Conservation (phyloP, 441 rosid species). For the Bruguiera hainesii region DNA sequence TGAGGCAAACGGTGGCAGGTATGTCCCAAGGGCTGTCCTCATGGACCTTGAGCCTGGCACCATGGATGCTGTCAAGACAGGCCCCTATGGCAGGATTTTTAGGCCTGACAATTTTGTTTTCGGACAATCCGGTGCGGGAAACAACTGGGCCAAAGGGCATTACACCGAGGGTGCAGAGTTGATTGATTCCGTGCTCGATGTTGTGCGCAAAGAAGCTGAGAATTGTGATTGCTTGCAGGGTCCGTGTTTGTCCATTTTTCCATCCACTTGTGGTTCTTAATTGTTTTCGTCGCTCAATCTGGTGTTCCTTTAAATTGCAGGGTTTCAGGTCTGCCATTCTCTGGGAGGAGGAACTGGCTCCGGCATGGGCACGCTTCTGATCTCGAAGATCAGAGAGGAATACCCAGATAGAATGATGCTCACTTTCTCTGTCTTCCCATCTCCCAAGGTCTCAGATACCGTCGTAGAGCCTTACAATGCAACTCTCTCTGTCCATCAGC, state of each 20-base stretch:
- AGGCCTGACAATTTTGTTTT: conserved; percentile 69
- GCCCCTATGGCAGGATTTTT: conserved; percentile 57
- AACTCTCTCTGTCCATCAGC: conserved; percentile 60
- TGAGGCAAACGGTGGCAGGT: conserved; percentile 61
- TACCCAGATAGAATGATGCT: conserved; percentile 6
- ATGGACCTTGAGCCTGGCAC: conserved; percentile 79
- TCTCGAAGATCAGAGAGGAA: conserved; percentile 39
- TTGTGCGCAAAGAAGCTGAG: conserved; percentile 53
- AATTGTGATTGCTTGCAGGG: conserved; percentile 57
- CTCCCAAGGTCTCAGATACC: conserved; percentile 65
- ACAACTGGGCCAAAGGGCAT: conserved; percentile 73
- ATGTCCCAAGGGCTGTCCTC: conserved; percentile 61
- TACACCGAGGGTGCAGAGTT: conserved; percentile 68
- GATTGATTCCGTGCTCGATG: conserved; percentile 64
- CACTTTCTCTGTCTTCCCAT: conserved; percentile 14
- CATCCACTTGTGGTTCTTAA: no score
- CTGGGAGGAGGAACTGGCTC: conserved; percentile 69
- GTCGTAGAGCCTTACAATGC: conserved; percentile 70
- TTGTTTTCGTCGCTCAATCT: conserved; percentile 13
- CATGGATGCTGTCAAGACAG: conserved; percentile 59
- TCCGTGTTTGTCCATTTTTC: not conserved
- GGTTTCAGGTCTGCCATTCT: conserved; percentile 63
- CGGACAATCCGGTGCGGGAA: conserved; percentile 70
- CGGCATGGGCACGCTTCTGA: conserved; percentile 60
- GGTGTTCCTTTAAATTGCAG: conserved; percentile 21